Evolutionary conservation across 192 early-diverging fungal species (phyloP).

Genomic region (Backusella sp.): DNA sequence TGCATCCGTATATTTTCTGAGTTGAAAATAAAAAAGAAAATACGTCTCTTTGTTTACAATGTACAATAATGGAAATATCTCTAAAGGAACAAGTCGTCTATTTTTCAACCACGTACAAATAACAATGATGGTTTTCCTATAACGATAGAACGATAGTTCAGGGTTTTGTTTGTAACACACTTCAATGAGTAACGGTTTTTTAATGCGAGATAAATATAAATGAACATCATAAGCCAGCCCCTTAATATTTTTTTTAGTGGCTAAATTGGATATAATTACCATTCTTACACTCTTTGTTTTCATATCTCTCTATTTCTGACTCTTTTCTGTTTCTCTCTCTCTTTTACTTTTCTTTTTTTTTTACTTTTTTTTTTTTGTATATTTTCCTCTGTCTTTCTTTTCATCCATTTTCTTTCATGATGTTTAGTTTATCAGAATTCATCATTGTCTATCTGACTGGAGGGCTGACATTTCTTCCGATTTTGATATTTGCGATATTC

Average conservation of each 20-base stretch:
- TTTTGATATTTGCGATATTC: constrained; percentile 3
- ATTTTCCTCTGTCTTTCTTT: background rate
- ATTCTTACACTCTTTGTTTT: background rate
- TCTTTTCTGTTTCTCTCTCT: background rate
- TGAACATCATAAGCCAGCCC: background rate
- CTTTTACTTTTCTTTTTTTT: background rate
- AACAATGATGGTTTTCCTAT: background rate
- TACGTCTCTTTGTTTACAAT: background rate
- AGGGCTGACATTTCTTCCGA: constrained; percentile 14
- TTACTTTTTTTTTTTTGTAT: background rate
- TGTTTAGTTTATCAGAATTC: background rate
- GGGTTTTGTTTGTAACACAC: background rate
- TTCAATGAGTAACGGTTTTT: background rate
- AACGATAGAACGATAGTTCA: background rate
- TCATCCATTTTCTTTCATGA: background rate
- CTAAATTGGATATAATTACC: background rate
- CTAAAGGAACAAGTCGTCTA: background rate
- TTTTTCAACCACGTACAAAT: background rate
- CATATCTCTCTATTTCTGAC: background rate
- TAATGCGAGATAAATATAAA: background rate
- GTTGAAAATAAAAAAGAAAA: background rate
- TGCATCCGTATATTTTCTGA: background rate
- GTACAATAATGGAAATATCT: background rate
- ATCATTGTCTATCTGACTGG: constrained; percentile 5
- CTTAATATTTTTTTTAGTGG: background rate